A percentile compares a stretch with the other conserved stretches of the same genome.
phyloP scores from a whole-genome alignment of 2,329 filamentous ascomycete genomes.

The Neoscytalidium dimidiatum region DNA sequence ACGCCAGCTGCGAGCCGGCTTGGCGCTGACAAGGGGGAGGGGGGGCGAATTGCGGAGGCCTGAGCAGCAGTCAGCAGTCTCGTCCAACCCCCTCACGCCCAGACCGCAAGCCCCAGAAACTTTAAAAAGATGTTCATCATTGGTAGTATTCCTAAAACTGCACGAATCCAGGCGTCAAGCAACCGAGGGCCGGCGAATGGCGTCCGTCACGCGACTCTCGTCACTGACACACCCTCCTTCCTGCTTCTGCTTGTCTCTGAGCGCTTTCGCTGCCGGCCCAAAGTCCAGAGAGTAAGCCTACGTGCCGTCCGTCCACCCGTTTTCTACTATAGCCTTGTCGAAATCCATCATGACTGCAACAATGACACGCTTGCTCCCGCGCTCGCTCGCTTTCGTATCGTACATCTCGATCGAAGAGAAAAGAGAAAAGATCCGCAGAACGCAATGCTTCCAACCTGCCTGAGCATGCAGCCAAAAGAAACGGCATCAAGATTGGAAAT shows the following conservation, averaged over 20 bases:
- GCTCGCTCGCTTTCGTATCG: constrained; percentile 12
- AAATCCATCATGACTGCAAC: constrained; percentile 3
- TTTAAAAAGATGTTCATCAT: constrained; percentile 13
- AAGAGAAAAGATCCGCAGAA: constrained; percentile 11
- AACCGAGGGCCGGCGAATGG: not conserved
- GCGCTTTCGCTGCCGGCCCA: not conserved
- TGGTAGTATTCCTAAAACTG: constrained; percentile 11
- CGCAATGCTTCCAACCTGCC: constrained; percentile 16
- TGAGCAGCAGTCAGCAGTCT: not conserved
- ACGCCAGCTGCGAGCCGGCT: constrained; percentile 8
- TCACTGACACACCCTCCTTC: not conserved
- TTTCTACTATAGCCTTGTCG: not conserved
- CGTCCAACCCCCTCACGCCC: constrained; percentile 1
- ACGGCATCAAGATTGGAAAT: constrained; percentile 13
- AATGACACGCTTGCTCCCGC: constrained; percentile 1
- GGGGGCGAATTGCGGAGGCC: not conserved
- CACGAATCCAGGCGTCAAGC: not conserved
- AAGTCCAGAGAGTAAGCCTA: not conserved
- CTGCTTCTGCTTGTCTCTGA: not conserved
- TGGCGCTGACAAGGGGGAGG: not conserved
- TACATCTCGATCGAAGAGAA: constrained; percentile 10
- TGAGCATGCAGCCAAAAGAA: constrained; percentile 16
- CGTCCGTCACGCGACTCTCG: not conserved
- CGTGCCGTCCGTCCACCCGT: not conserved
- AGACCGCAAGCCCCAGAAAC: not conserved